Evolutionary conservation across 139 green algal genomes (phyloP).

Genomic region (Coelastrella sp.): DNA sequence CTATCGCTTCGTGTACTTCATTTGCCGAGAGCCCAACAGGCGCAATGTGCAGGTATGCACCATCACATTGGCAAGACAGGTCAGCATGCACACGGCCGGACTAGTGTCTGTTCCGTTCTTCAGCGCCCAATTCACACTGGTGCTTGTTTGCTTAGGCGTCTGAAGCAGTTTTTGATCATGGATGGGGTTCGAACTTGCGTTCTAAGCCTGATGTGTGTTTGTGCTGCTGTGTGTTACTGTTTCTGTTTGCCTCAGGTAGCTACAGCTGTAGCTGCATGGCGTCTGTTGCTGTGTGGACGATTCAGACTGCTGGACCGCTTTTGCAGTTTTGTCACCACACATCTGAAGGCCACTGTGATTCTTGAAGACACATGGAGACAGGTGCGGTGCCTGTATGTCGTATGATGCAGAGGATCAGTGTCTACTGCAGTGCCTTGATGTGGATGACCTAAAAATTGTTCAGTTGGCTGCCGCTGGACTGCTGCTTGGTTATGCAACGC

Average conservation of each 20-base stretch:
- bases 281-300: slow-evolving; percentile 66
- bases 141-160: no score
- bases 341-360: slow-evolving; percentile 55
- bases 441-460: neutral
- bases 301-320: slow-evolving; percentile 80
- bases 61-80: no score
- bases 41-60: slow-evolving; percentile 56
- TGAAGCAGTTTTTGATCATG: no score
- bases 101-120: no score
- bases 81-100: no score
- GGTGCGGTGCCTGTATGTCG: no score
- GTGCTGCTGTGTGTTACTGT: no score
- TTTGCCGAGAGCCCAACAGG: slow-evolving; percentile 56
- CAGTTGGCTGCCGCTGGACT: neutral
- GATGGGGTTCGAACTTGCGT: no score
- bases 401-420: no score
- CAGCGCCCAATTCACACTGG: no score
- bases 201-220: no score
- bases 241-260: slow-evolving; percentile 53
- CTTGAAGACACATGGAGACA: slow-evolving; percentile 83
- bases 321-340: slow-evolving; percentile 61
- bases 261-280: slow-evolving; percentile 65
- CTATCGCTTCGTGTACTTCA: slow-evolving; percentile 69
- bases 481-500: neutral
- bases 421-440: no score